Evolutionary conservation across 2,329 filamentous ascomycete species (phyloP).

Genomic region (Chrysosporium keratinophilum): DNA sequence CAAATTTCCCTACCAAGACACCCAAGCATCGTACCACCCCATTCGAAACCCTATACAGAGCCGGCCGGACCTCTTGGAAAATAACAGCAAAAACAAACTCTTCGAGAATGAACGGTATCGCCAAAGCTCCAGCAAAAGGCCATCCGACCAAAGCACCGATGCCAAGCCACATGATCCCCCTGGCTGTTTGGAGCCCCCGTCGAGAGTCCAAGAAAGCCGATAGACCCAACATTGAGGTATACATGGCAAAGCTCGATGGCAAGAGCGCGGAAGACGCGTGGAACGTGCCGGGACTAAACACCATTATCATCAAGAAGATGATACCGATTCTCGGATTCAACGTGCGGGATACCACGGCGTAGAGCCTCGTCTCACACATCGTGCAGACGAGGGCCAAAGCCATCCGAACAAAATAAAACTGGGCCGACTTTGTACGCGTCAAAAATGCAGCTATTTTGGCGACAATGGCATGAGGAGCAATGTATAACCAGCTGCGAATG

Average conservation of each 20-base stretch:
- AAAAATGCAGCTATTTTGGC: constrained; percentile 55
- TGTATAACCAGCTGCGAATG: constrained; percentile 91
- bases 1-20: constrained; percentile 51
- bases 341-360: constrained; percentile 61
- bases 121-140: constrained; percentile 82
- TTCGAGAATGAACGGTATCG: constrained; percentile 69
- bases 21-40: constrained; percentile 57
- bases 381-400: constrained; percentile 67
- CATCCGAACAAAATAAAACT: constrained; percentile 82
- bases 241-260: constrained; percentile 96
- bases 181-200: constrained; percentile 64
- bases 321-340: constrained; percentile 76
- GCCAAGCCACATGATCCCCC: constrained; percentile 85
- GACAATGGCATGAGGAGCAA: constrained; percentile 64
- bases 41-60: constrained; percentile 52
- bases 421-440: constrained; percentile 40
- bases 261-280: constrained; percentile 79
- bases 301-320: constrained; percentile 66
- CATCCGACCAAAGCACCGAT: constrained; percentile 77
- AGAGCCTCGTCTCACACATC: constrained; percentile 70
- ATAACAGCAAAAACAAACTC: constrained; percentile 51
- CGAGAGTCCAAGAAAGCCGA: constrained; percentile 86
- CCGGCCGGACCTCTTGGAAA: constrained; percentile 50
- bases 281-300: constrained; percentile 83
- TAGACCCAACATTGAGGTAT: constrained; percentile 73